These are phyloP conservation scores for Fusarium sp. DNA, from an alignment of 2,329 filamentous ascomycete species.

Conservation along the genomic window DNA sequence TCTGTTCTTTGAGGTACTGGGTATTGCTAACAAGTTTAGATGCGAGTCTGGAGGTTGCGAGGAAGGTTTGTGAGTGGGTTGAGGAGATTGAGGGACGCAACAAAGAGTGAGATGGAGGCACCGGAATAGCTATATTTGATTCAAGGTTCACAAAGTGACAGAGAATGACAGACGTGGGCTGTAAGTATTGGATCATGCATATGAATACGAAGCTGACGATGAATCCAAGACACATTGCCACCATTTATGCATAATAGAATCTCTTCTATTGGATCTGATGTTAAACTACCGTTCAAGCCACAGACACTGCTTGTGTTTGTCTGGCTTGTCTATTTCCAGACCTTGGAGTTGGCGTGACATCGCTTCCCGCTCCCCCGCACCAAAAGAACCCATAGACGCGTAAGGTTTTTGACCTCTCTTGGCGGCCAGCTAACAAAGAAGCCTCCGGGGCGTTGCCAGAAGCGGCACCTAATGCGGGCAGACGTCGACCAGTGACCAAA, in stretches of 20 bases:
- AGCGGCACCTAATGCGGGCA: slow-evolving; percentile 18
- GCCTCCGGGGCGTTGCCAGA: slow-evolving; percentile 20
- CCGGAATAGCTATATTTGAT: not conserved
- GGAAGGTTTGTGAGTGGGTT: slow-evolving; percentile 32
- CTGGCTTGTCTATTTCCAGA: slow-evolving; percentile 7
- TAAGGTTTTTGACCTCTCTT: slow-evolving; percentile 9
- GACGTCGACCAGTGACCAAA: slow-evolving; percentile 34
- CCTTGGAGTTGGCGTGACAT: slow-evolving; percentile 9
- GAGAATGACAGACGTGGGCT: slow-evolving; percentile 11
- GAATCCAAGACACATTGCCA: slow-evolving; percentile 16
- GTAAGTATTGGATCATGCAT: slow-evolving; percentile 4
- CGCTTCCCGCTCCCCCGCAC: slow-evolving; percentile 23
- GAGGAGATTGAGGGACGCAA: slow-evolving; percentile 29
- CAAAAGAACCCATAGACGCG: slow-evolving; percentile 16
- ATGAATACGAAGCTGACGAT: slow-evolving; percentile 21
- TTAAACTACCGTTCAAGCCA: slow-evolving; percentile 15
- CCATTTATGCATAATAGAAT: slow-evolving; percentile 22
- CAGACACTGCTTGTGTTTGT: not conserved
- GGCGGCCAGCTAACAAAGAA: slow-evolving; percentile 9
- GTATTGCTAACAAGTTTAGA: slow-evolving; percentile 27
- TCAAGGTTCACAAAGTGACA: not conserved
- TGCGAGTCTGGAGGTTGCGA: slow-evolving; percentile 39
- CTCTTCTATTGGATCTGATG: slow-evolving; percentile 21
- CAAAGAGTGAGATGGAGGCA: not conserved
- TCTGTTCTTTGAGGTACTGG: not conserved